Evolutionary conservation across 768 basidiomycete species (phyloP), one percentile per base, ranked within the genome.

Genomic region (Hebeloma cylindrosporum): DNA sequence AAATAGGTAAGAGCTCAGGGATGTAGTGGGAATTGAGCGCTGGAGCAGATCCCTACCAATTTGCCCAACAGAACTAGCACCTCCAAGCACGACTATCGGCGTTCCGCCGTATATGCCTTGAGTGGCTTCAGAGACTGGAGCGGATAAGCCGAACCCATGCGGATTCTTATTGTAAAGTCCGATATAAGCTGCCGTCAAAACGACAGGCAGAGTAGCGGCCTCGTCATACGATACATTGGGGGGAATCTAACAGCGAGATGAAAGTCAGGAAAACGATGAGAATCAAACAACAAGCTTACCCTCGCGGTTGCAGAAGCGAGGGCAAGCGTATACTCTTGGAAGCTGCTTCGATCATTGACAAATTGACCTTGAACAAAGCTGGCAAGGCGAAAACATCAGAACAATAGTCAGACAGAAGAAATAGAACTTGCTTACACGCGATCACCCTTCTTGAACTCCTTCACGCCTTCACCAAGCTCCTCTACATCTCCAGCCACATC

Each of bases 401-500:
- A 8, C 30, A 13, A 3, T 18, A 8, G 6, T 7, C 8, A 23
- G 3, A 9, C n/a, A 18, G 26, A 33, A 18, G 17, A 45, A 44
- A 13, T 31, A 7, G 6, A 40, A 39, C 25, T 39, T 1, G 56
- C 73, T 53, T 61, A 78, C 77, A 82, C 76, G 57, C 69, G 64
- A 56, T 82, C 78, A 2, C 79, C 80, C 21, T 66, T 66, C 47
- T 73, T 65, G 55, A 79, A 73, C 23, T 63, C 62, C 10, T 61
- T 67, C 6, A 83, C 79, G 1, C 71, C 75, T 43, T 73, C 71
- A 2, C 80, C 81, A 33, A 82, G 64, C 23, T 63, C 69, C 17
- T 69, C 72, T 5, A 82, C 72, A 1, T 71, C 68, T 4, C 81
- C 81, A 29, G 80, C 73, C 25, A 68, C 64, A 40, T 82, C 80